These are phyloP conservation scores for Persicaria tinctoria DNA, from an alignment of 148 eudicot genomes.

Conservation along the genomic window DNA sequence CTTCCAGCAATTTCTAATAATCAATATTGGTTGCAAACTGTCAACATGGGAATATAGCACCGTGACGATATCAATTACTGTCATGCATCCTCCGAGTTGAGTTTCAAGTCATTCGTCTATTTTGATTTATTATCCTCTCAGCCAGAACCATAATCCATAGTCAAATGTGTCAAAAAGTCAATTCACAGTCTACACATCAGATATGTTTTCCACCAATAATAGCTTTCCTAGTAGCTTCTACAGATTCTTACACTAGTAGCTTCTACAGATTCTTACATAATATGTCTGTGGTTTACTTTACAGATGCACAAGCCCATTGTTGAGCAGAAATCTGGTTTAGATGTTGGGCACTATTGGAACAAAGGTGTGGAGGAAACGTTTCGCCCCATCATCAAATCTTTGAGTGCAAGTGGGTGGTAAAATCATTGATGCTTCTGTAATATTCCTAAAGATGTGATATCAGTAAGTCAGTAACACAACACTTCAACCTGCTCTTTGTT, in stretches of 20 bases:
- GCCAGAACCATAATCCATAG: neutral
- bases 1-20: neutral
- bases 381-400: slow-evolving; percentile 8
- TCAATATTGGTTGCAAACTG: neutral
- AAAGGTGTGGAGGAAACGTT: slow-evolving; percentile 13
- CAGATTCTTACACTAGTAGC: neutral
- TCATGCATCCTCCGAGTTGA: neutral
- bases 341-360: slow-evolving; percentile 14
- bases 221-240: neutral
- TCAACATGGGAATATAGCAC: neutral
- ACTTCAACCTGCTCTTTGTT: neutral
- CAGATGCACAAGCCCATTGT: slow-evolving; percentile 9
- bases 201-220: neutral
- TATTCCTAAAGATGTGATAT: neutral
- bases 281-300: neutral
- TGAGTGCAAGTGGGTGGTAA: slow-evolving; percentile 12
- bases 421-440: slow-evolving; percentile 1
- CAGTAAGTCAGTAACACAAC: neutral
- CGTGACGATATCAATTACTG: too few species aligned
- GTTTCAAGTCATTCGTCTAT: neutral
- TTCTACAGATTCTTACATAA: neutral
- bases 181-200: neutral
- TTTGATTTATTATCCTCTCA: neutral
- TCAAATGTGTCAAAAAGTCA: neutral
- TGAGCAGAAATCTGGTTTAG: slow-evolving; percentile 1